Conservation (phyloP, 495 filamentous ascomycete species). For the Penicillium waksmanii region DNA sequence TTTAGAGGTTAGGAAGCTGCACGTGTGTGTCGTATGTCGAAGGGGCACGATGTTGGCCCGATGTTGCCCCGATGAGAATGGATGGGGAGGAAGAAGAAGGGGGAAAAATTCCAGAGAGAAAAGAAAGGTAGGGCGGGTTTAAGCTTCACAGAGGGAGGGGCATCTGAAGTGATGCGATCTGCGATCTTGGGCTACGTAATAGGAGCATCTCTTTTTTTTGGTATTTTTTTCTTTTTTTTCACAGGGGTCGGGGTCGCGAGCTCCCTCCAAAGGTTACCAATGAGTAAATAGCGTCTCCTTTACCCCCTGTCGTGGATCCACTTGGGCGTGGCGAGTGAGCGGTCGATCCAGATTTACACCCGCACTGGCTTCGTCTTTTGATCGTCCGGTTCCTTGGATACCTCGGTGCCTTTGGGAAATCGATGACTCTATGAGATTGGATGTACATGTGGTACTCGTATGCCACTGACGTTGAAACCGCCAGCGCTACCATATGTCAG, state of each 20-base stretch:
- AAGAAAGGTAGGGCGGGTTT: slow-evolving; percentile 17
- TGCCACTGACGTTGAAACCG: background rate
- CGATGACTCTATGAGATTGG: slow-evolving; percentile 26
- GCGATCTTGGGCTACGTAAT: slow-evolving; percentile 32
- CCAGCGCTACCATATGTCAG: background rate
- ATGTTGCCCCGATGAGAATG: slow-evolving; percentile 5
- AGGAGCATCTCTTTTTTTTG: slow-evolving; percentile 6
- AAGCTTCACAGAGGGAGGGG: slow-evolving; percentile 28
- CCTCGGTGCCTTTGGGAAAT: slow-evolving; percentile 6
- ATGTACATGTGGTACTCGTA: too few species aligned
- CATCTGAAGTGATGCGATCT: slow-evolving; percentile 19
- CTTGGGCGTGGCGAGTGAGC: slow-evolving; percentile 24
- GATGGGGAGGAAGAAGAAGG: background rate
- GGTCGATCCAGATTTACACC: slow-evolving; percentile 23
- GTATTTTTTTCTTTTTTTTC: slow-evolving; percentile 4
- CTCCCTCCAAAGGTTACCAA: background rate
- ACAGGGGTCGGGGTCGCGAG: background rate
- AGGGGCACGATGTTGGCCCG: slow-evolving; percentile 2
- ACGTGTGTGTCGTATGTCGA: background rate
- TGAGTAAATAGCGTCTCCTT: slow-evolving; percentile 6
- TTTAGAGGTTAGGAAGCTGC: slow-evolving; percentile 1
- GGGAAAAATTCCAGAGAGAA: slow-evolving; percentile 10
- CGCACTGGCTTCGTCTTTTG: slow-evolving; percentile 9
- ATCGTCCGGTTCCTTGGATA: slow-evolving; percentile 11
- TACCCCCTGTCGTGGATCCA: slow-evolving; percentile 10